These are phyloP conservation scores for Picea glauca DNA, from an alignment of 75 land plant species.

Conservation along the genomic window DNA sequence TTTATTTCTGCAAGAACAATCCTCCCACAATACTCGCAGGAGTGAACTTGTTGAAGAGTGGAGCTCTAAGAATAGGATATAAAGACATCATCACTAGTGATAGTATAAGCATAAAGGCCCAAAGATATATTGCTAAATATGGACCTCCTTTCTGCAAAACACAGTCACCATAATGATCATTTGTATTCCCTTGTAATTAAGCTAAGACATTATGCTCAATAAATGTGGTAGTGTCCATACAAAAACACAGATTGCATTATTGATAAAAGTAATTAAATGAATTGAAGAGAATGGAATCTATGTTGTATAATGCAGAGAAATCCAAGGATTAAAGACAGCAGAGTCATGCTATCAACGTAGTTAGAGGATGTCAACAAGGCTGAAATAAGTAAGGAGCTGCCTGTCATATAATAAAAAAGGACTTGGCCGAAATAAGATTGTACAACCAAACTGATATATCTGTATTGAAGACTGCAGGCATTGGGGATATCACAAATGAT, in stretches of 20 bases:
- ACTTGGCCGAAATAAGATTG: not conserved
- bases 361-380: not conserved
- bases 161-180: conserved; percentile 2
- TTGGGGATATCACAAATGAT: not conserved
- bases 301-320: not conserved
- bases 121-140: conserved; percentile 90
- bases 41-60: conserved; percentile 96
- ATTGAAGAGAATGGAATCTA: not conserved
- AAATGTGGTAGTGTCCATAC: not conserved
- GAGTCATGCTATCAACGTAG: not conserved
- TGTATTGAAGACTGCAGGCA: not conserved
- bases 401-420: no score
- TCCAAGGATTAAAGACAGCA: not conserved
- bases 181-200: not conserved
- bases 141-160: conserved; percentile 93
- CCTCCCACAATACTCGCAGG: conserved; percentile 56
- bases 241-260: not conserved
- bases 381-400: not conserved
- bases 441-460: not conserved
- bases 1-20: not conserved
- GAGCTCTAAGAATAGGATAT: conserved; percentile 91
- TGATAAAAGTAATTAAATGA: not conserved
- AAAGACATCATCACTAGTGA: conserved; percentile 87
- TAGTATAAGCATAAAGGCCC: conserved; percentile 86
- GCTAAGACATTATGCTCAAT: not conserved